A percentile compares a stretch with the other conserved stretches of the same genome.
These are phyloP conservation scores for Stagonosporopsis cucurbitacearum DNA, from an alignment of 2,329 filamentous ascomycete genomes.

Conservation along the genomic window DNA sequence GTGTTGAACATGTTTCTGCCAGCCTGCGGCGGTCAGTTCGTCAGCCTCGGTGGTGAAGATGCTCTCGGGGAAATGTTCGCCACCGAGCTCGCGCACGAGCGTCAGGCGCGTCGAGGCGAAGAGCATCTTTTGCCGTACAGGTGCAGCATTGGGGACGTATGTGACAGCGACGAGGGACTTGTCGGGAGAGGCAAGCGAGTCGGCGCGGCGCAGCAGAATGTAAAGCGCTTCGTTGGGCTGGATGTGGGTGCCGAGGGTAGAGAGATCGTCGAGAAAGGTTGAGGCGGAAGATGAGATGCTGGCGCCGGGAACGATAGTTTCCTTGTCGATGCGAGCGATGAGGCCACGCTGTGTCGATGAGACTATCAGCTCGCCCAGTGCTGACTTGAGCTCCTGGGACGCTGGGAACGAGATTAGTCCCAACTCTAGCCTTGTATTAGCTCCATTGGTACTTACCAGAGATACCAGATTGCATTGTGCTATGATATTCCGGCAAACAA, in stretches of 20 bases:
- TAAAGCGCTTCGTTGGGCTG: slow-evolving; percentile 73
- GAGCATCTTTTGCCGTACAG: slow-evolving; percentile 85
- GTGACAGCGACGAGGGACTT: slow-evolving; percentile 69
- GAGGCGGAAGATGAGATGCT: slow-evolving; percentile 59
- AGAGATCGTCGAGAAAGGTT: slow-evolving; percentile 70
- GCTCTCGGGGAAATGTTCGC: slow-evolving; percentile 78
- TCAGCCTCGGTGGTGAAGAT: slow-evolving; percentile 73
- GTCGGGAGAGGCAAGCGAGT: slow-evolving; percentile 51
- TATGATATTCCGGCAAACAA: background rate
- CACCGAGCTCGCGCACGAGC: slow-evolving; percentile 76
- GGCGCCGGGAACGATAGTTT: slow-evolving; percentile 68
- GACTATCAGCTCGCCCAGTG: slow-evolving; percentile 73
- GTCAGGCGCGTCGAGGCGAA: slow-evolving; percentile 80
- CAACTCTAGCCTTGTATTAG: background rate
- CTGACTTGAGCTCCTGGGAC: slow-evolving; percentile 75
- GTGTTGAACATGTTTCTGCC: slow-evolving; percentile 75
- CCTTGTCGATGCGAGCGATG: slow-evolving; percentile 70
- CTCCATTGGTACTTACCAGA: slow-evolving; percentile 60
- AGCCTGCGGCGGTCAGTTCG: slow-evolving; percentile 73
- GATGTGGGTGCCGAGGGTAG: slow-evolving; percentile 67
- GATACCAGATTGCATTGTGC: slow-evolving; percentile 78
- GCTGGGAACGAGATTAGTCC: slow-evolving; percentile 53
- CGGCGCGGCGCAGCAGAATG: slow-evolving; percentile 74
- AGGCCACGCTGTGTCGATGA: slow-evolving; percentile 70
- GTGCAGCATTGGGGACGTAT: slow-evolving; percentile 79